These are phyloP conservation scores for Fusarium chaquense DNA, from an alignment of 2,329 filamentous ascomycete species.

Conservation along the genomic window DNA sequence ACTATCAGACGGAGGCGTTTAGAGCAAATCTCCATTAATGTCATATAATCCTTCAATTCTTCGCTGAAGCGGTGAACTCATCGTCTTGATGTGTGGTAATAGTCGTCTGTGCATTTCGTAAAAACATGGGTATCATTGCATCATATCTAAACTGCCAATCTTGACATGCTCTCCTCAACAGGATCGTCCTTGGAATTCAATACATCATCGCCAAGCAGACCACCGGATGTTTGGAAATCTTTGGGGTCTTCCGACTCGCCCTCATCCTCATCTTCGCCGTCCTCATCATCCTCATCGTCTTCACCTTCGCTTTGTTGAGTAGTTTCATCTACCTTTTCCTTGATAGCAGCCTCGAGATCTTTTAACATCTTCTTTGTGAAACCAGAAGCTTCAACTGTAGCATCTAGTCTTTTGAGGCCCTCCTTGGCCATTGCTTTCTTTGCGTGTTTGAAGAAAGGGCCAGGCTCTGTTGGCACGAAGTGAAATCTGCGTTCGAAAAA, in stretches of 20 bases:
- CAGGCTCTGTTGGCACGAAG: conserved; percentile 83
- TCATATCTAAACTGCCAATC: conserved; percentile 45
- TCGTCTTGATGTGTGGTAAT: neutral
- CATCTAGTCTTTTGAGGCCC: conserved; percentile 79
- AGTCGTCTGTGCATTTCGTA: neutral
- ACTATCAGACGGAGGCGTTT: conserved; percentile 41
- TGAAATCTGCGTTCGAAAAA: conserved; percentile 93
- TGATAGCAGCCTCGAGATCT: conserved; percentile 91
- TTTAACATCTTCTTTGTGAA: conserved; percentile 98
- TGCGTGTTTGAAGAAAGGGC: conserved; percentile 87
- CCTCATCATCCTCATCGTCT: conserved; percentile 49
- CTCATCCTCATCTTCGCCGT: conserved; percentile 49
- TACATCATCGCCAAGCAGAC: conserved; percentile 41
- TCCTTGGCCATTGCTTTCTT: conserved; percentile 78
- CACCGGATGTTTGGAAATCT: conserved; percentile 35
- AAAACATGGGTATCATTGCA: conserved; percentile 37
- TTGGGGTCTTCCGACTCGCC: conserved; percentile 40
- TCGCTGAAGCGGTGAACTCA: neutral
- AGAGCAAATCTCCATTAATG: conserved; percentile 44
- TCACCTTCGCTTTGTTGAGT: conserved; percentile 53
- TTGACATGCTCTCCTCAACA: conserved; percentile 49
- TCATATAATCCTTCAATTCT: conserved; percentile 33
- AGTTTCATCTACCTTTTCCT: conserved; percentile 73
- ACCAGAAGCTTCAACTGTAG: conserved; percentile 89
- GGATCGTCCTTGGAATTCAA: conserved; percentile 26